Evolutionary conservation across 2,329 filamentous ascomycete genomes (phyloP), one percentile per base, ranked within the genome.

Genomic region (Colletotrichum melonis): DNA sequence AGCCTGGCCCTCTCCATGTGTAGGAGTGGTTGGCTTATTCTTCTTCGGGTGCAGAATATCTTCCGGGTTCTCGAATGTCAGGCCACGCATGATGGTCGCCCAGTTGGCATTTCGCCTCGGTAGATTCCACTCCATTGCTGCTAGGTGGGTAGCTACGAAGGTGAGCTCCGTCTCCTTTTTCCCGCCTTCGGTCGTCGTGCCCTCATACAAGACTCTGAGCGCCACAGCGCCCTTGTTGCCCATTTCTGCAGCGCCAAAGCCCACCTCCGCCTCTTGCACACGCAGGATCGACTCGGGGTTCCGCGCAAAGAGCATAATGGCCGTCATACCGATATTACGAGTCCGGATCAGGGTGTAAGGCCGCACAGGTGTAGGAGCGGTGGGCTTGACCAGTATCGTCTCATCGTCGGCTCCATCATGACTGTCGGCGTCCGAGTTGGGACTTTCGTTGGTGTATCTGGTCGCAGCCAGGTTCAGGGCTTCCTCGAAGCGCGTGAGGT

Each of bases 171-270:
- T 89, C 5, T 85, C 85, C 67, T 76, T 78, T 24, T 77, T 78
- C 11, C 75, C 76, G 35, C 76, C 78, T 58, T 63, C 68, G 6
- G 78, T 79, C 26, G 80, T 80, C 16, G 81, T 79, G 6, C 75
- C 79, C 42, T 80, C 79, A 78, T 94, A 92, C 16, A 90, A 87
- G 56, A 97, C 83, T 42, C 95, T 88, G 74, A 96, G 87, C 0
- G 93, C 97, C 0, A 97, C 93, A 4, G 95, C 96, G 35, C 96
- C 97, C 83, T 99, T 99, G 82, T 98, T 98, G 19, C 95, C 97
- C 93, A 98, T 97, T 63, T 96, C 93, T 71, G 92, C 92, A 1
- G 95, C 82, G 0, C 97, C 97, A 62, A 98, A 93, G 0, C 97
- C 95, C 2, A 95, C 92, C 66, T 93, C 94, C 2, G 93, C 94